Conservation (phyloP, 768 basidiomycete species). For the Favolaschia claudopus region DNA sequence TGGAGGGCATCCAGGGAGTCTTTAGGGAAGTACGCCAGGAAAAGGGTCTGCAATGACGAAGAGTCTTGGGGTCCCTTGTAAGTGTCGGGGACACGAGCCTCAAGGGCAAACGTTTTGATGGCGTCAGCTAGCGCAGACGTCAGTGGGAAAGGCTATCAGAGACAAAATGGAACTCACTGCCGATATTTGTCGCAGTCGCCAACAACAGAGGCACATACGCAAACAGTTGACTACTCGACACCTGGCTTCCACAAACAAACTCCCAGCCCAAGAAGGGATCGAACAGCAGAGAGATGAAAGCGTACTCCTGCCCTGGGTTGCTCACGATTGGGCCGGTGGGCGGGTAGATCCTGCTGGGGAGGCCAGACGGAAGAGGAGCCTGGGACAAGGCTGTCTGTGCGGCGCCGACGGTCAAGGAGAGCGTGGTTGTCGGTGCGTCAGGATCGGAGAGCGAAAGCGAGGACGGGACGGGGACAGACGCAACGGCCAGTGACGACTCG, state of each 20-base stretch:
- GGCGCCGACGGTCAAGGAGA: slow-evolving; percentile 26
- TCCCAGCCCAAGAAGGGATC: slow-evolving; percentile 66
- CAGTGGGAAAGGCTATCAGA: neutral
- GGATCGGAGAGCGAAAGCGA: slow-evolving; percentile 47
- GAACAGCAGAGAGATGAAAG: slow-evolving; percentile 73
- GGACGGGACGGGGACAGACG: slow-evolving; percentile 41
- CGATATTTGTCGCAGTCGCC: slow-evolving; percentile 39
- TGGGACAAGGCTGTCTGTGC: slow-evolving; percentile 33
- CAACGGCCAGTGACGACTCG: slow-evolving; percentile 49
- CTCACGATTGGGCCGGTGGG: slow-evolving; percentile 7
- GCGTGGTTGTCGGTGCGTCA: slow-evolving; percentile 49
- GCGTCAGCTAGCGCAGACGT: slow-evolving; percentile 35
- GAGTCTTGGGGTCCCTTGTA: slow-evolving; percentile 60
- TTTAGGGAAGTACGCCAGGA: slow-evolving; percentile 71
- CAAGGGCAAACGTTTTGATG: slow-evolving; percentile 61
- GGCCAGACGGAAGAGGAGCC: slow-evolving; percentile 59
- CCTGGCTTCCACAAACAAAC: slow-evolving; percentile 64
- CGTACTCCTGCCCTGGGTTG: slow-evolving; percentile 36
- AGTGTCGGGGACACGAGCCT: slow-evolving; percentile 69
- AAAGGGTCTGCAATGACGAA: slow-evolving; percentile 68
- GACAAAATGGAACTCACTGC: slow-evolving; percentile 34
- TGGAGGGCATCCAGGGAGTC: slow-evolving; percentile 65
- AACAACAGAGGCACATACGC: slow-evolving; percentile 64
- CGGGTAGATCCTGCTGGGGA: slow-evolving; percentile 71
- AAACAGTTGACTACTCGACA: slow-evolving; percentile 81